These are phyloP conservation scores for Bassia scoparia DNA, from an alignment of 148 eudicot genomes.

Conservation along the genomic window DNA sequence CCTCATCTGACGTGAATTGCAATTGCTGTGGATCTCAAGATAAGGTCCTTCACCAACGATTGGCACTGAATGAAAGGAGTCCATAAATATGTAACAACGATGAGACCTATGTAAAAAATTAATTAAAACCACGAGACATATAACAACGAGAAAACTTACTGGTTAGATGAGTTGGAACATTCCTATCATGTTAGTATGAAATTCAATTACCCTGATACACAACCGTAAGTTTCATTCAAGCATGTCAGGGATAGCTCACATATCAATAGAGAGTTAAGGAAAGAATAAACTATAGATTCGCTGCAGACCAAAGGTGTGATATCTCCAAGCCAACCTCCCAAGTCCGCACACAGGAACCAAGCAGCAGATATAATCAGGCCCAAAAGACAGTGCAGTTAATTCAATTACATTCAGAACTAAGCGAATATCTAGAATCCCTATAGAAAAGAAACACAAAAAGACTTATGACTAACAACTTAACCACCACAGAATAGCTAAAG, in stretches of 20 bases:
- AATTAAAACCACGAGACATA: no score
- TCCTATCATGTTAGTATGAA: slow-evolving; percentile 99
- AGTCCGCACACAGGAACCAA: slow-evolving; percentile 99
- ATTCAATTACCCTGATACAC: slow-evolving; percentile 91
- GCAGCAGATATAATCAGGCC: slow-evolving; percentile 50
- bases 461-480: background rate
- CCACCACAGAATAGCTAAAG: background rate
- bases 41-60: slow-evolving; percentile 72
- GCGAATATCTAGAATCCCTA: background rate
- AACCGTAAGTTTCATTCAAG: slow-evolving; percentile 41
- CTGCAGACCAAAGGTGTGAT: slow-evolving; percentile 74
- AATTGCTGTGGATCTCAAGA: slow-evolving; percentile 99
- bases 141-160: slow-evolving; percentile 57
- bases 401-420: background rate
- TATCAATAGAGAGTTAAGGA: slow-evolving; percentile 9
- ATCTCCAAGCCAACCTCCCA: slow-evolving; percentile 97
- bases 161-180: slow-evolving; percentile 89
- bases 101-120: no score
- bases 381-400: background rate
- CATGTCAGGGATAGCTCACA: slow-evolving; percentile 22
- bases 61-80: slow-evolving; percentile 44
- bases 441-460: background rate
- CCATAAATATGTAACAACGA: no score
- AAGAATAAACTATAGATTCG: background rate
- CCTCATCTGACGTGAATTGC: slow-evolving; percentile 79